Base-by-base conservation (phyloP, 495 filamentous ascomycete genomes). In the Jackrogersella multiformis region DNA sequence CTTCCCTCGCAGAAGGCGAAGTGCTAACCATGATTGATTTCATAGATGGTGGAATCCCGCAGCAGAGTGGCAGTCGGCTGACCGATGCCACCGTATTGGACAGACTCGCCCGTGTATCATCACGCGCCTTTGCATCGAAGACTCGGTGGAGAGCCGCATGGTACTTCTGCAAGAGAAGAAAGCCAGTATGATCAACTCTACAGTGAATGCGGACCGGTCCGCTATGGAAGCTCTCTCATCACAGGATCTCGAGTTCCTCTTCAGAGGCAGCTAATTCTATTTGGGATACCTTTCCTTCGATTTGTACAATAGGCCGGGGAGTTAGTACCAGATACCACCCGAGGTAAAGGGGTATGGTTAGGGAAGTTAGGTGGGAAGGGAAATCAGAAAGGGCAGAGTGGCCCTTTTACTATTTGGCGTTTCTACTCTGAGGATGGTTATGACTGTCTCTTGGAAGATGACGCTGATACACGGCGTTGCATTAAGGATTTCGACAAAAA, bases 151-250 rank as follows among this genome's bases (percentile, higher is more conserved):
- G 78, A 92, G 89, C 48, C 87, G 95, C 15, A 98, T 98, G 83
- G 91, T 98, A 8, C 82, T 94, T 55, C 81, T 99, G 5, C 95
- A 98, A 75, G 95, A 98, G 81, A 99, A 97, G 84, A 99, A 99
- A 78, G 90, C 92, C 0, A 92, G 91, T 59, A 91, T 99, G 88
- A 97, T 99, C 64, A 90, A 93, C 61, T 93, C 92, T 36, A 99
- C 94, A 0, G 92, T 99, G 73, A 97, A 97, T 74, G 89, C 91
- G 49, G 94, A 97, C 74, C 87, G 93, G 65, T 83, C 85, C 1
- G 91, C 94, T 0, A 88, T 97, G 86, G 92, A 97, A 70, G 92
- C 92, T 54, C 81, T 98, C 34, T 93, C 87, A n/a, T 85, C 89
- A 0, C 90, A 92, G 71, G 95, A 99, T 72, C 90, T 99, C 84